Conservation (phyloP, 768 basidiomycete genomes). For the Suillus bovinus region DNA sequence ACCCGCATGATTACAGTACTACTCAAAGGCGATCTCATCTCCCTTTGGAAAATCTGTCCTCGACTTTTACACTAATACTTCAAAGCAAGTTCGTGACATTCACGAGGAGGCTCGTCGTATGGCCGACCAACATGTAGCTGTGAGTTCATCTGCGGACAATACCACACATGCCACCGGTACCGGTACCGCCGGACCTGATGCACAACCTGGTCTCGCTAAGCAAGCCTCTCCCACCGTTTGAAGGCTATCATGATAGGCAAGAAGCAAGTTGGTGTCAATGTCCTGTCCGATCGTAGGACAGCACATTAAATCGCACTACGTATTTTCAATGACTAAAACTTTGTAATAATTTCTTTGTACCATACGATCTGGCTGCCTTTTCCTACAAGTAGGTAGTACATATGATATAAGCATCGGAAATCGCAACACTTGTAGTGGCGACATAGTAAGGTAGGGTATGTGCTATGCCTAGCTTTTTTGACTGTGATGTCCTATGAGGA, state of each 20-base stretch:
- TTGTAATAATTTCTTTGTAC: not conserved
- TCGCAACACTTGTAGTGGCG: not conserved
- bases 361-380: not conserved
- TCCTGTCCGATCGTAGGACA: not conserved
- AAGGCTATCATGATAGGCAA: not conserved
- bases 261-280: not conserved
- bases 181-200: constrained; percentile 6
- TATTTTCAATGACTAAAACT: constrained; percentile 1
- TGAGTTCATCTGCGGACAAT: constrained; percentile 16
- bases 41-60: constrained; percentile 75
- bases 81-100: constrained; percentile 88
- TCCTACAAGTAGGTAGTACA: not conserved
- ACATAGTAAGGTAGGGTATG: not conserved
- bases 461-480: not conserved
- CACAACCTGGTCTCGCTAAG: constrained; percentile 16
- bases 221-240: not conserved
- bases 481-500: not conserved
- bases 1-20: constrained; percentile 54
- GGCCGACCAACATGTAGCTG: constrained; percentile 40
- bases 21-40: constrained; percentile 71
- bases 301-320: not conserved
- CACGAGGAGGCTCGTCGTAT: constrained; percentile 92
- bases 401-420: not conserved
- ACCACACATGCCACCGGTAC: not conserved
- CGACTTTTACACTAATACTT: constrained; percentile 83